phyloP scores from a whole-genome alignment of 257 asterid species.

The Thymus quinquecostatus region DNA sequence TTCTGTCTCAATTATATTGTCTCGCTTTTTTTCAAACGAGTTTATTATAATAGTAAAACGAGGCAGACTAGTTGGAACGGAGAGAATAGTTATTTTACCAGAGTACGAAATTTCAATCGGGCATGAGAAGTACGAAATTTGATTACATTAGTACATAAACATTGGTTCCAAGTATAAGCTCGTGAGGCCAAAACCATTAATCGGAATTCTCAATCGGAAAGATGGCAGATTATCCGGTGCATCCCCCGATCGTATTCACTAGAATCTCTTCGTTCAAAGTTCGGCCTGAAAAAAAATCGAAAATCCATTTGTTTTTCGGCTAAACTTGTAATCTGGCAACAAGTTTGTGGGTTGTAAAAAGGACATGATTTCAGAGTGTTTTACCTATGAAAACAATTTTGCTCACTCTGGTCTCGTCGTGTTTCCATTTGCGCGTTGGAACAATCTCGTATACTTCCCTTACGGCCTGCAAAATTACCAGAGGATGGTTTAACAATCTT shows the following conservation, averaged over 20 bases:
- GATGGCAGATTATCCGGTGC: constrained; percentile 37
- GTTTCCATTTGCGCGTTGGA: constrained; percentile 82
- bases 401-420: constrained; percentile 58
- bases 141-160: not conserved
- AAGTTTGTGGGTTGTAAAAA: not conserved
- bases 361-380: too few relatives aligned
- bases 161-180: not conserved
- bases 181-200: not conserved
- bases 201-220: not conserved
- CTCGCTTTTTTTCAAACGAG: too few relatives aligned
- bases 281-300: constrained; percentile 55
- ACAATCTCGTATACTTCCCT: constrained; percentile 94
- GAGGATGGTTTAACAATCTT: constrained; percentile 16
- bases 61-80: too few relatives aligned
- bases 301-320: not conserved
- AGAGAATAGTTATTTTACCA: too few relatives aligned
- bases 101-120: too few relatives aligned
- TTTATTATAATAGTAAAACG: too few relatives aligned
- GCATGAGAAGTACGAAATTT: not conserved
- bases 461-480: constrained; percentile 64
- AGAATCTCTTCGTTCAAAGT: constrained; percentile 70
- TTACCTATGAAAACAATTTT: constrained; percentile 92
- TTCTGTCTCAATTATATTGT: too few relatives aligned
- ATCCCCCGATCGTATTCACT: constrained; percentile 50
- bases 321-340: constrained; percentile 4